Conservation (phyloP, 83 land plant species). For the Thuja plicata region DNA sequence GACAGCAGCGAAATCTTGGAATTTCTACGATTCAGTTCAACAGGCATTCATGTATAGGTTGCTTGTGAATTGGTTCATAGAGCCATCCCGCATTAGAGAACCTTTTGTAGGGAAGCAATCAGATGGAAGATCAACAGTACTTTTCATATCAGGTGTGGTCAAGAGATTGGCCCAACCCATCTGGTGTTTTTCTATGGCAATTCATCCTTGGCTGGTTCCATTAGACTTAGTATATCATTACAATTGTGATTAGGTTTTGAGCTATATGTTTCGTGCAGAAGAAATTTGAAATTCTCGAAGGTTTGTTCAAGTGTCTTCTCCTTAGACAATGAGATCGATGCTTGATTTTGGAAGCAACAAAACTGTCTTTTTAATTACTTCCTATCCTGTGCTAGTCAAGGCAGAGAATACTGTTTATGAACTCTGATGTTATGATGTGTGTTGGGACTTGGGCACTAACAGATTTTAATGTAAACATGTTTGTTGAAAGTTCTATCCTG, state of each 20-base stretch:
- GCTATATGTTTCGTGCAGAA: not conserved
- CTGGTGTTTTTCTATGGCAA: slow-evolving; percentile 8
- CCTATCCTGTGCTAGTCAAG: not conserved
- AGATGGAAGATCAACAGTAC: not conserved
- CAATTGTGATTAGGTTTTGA: not conserved
- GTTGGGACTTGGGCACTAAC: not conserved
- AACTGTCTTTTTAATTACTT: not conserved
- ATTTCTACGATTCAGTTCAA: not conserved
- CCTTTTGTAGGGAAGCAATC: not conserved
- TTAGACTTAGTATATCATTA: not conserved
- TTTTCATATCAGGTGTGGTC: not conserved
- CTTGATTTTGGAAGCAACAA: not conserved
- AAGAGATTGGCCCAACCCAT: not conserved
- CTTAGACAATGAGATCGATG: not conserved
- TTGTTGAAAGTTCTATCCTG: not conserved
- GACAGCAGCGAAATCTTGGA: not conserved
- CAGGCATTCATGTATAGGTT: not conserved
- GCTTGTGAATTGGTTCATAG: not conserved
- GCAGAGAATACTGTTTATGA: not conserved
- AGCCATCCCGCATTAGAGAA: not conserved
- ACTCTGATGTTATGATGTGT: not conserved
- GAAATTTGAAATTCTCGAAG: not conserved
- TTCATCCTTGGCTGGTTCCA: slow-evolving; percentile 2
- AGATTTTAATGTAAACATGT: not conserved
- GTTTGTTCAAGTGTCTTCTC: not conserved